These are phyloP conservation scores for Hygrophoropsis aurantiaca DNA, from an alignment of 768 basidiomycete genomes.

Conservation along the genomic window DNA sequence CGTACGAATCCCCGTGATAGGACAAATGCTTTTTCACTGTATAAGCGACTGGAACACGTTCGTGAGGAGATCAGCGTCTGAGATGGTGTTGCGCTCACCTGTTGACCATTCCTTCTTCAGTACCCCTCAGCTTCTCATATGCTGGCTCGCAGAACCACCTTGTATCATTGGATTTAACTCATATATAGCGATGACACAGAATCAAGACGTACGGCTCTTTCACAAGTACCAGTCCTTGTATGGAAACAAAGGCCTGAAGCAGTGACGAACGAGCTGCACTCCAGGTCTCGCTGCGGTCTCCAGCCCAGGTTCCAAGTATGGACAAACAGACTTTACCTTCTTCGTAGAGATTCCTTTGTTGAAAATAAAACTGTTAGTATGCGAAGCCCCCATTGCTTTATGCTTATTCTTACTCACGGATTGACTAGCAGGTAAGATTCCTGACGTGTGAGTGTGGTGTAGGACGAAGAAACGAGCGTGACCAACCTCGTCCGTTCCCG, in stretches of 20 bases:
- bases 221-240: constrained; percentile 90
- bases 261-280: constrained; percentile 80
- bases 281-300: constrained; percentile 88
- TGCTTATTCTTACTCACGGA: constrained; percentile 55
- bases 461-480: constrained; percentile 2
- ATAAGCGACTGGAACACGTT: constrained; percentile 64
- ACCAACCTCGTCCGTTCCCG: constrained; percentile 82
- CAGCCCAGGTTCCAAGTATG: constrained; percentile 89
- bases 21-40: constrained; percentile 92
- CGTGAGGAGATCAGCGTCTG: neutral
- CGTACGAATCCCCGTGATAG: constrained; percentile 87
- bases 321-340: constrained; percentile 95
- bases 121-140: constrained; percentile 88
- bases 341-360: constrained; percentile 80
- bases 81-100: constrained; percentile 44
- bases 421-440: constrained; percentile 51
- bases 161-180: constrained; percentile 4
- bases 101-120: constrained; percentile 86
- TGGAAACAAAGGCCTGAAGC: constrained; percentile 89
- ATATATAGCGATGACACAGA: neutral
- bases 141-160: constrained; percentile 94
- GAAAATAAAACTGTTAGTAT: neutral
- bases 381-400: neutral
- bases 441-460: constrained; percentile 3
- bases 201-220: constrained; percentile 75